Conservation (phyloP, 495 filamentous ascomycete genomes). For the Sordaria brevicollis region DNA sequence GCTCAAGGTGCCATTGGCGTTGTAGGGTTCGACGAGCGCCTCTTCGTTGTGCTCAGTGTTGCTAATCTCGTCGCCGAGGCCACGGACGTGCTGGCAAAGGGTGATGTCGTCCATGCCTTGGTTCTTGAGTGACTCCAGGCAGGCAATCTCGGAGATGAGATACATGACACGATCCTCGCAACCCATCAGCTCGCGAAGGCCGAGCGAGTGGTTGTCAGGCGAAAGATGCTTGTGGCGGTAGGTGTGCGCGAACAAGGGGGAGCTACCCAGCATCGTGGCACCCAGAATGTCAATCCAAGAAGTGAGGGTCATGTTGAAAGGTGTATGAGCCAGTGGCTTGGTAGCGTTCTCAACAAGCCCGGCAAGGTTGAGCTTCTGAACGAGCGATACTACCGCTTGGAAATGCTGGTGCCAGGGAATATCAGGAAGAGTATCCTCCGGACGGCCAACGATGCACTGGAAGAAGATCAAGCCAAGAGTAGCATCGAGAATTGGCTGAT, state of each 20-base stretch:
- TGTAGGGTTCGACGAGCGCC: slow-evolving; percentile 44
- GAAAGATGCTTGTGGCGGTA: slow-evolving; percentile 86
- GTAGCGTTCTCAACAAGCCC: slow-evolving; percentile 46
- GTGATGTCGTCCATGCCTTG: slow-evolving; percentile 73
- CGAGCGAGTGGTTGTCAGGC: slow-evolving; percentile 51
- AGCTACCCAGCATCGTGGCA: slow-evolving; percentile 78
- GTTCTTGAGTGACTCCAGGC: slow-evolving; percentile 77
- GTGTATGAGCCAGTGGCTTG: slow-evolving; percentile 49
- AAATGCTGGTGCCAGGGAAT: slow-evolving; percentile 98
- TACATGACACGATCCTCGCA: slow-evolving; percentile 98
- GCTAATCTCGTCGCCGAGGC: slow-evolving; percentile 72
- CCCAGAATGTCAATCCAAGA: slow-evolving; percentile 97
- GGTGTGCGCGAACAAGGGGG: slow-evolving; percentile 79
- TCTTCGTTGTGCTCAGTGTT: slow-evolving; percentile 54
- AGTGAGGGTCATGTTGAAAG: slow-evolving; percentile 92
- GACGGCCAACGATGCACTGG: slow-evolving; percentile 81
- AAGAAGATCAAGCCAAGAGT: slow-evolving; percentile 97
- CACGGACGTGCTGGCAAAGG: slow-evolving; percentile 73
- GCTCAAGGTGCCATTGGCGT: slow-evolving; percentile 61
- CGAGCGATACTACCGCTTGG: slow-evolving; percentile 73
- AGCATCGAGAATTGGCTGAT: slow-evolving; percentile 83
- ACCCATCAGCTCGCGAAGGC: slow-evolving; percentile 89
- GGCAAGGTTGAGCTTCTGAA: slow-evolving; percentile 75
- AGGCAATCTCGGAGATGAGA: slow-evolving; percentile 93
- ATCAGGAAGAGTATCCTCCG: slow-evolving; percentile 79